phyloP scores from a whole-genome alignment of 2,329 filamentous ascomycete genomes.

The Epichloe amarillans region DNA sequence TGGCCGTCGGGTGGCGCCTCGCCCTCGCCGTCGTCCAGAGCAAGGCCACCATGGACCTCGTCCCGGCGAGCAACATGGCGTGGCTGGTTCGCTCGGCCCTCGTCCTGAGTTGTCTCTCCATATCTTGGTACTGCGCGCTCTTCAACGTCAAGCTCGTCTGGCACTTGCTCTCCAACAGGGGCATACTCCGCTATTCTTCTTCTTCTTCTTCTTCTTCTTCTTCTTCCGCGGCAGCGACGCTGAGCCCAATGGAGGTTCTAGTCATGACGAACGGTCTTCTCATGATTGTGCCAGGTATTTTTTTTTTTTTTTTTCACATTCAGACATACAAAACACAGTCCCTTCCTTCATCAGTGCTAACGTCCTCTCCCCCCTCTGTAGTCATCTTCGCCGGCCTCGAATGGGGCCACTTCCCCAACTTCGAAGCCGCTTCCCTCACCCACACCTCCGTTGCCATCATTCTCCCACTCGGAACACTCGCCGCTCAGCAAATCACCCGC shows the following conservation, averaged over 20 bases:
- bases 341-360: not conserved
- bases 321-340: not conserved
- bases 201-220: slow-evolving; percentile 15
- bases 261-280: slow-evolving; percentile 42
- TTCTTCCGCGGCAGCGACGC: not conserved
- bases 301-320: too few relatives aligned
- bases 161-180: slow-evolving; percentile 34
- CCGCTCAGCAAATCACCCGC: slow-evolving; percentile 32
- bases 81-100: slow-evolving; percentile 27
- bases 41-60: slow-evolving; percentile 14
- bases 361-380: slow-evolving; percentile 10
- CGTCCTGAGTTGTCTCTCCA: slow-evolving; percentile 26
- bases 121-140: slow-evolving; percentile 41
- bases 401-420: slow-evolving; percentile 26
- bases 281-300: slow-evolving; percentile 40
- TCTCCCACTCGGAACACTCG: slow-evolving; percentile 37
- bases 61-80: slow-evolving; percentile 12
- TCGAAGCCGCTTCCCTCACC: slow-evolving; percentile 37
- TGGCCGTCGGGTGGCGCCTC: slow-evolving; percentile 19
- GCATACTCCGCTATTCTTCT: slow-evolving; percentile 27
- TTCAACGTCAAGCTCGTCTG: slow-evolving; percentile 38
- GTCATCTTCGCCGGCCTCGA: slow-evolving; percentile 38
- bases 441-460: slow-evolving; percentile 36
- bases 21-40: slow-evolving; percentile 25
- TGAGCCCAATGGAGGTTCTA: slow-evolving; percentile 40